A percentile compares a stretch with the other conserved stretches of the same genome.
Evolutionary conservation across 2,329 filamentous ascomycete genomes (phyloP).

Genomic region (Monilinia fructigena): DNA sequence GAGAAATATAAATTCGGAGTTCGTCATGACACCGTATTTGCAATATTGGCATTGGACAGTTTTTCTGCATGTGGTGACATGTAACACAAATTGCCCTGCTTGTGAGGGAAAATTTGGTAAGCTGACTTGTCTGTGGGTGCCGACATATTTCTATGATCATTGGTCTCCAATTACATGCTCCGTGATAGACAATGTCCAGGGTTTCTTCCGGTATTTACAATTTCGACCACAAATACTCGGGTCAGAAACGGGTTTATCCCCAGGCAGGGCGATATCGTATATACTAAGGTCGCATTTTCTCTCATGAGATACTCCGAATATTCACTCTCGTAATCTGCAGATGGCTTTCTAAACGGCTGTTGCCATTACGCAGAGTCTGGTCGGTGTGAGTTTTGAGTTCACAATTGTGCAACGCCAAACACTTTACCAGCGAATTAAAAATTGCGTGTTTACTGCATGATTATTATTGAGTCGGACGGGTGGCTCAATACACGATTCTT

Average conservation of each 20-base stretch:
- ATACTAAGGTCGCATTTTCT: background rate
- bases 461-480: background rate
- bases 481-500: background rate
- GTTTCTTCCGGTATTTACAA: background rate
- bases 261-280: constrained; percentile 1
- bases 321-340: background rate
- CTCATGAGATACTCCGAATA: background rate
- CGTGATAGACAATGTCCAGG: background rate
- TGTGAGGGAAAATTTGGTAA: background rate
- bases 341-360: constrained; percentile 9
- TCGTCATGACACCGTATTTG: background rate
- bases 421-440: constrained; percentile 7
- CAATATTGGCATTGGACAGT: background rate
- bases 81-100: constrained; percentile 18
- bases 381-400: constrained; percentile 21
- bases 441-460: constrained; percentile 1
- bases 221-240: background rate
- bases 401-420: constrained; percentile 11
- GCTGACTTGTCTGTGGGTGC: constrained; percentile 16
- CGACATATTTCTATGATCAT: constrained; percentile 5
- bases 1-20: constrained; percentile 53
- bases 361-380: background rate
- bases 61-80: constrained; percentile 2
- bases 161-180: background rate
- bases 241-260: background rate